Conservation (phyloP, 768 basidiomycete genomes). For the Tulasnella sp. region DNA sequence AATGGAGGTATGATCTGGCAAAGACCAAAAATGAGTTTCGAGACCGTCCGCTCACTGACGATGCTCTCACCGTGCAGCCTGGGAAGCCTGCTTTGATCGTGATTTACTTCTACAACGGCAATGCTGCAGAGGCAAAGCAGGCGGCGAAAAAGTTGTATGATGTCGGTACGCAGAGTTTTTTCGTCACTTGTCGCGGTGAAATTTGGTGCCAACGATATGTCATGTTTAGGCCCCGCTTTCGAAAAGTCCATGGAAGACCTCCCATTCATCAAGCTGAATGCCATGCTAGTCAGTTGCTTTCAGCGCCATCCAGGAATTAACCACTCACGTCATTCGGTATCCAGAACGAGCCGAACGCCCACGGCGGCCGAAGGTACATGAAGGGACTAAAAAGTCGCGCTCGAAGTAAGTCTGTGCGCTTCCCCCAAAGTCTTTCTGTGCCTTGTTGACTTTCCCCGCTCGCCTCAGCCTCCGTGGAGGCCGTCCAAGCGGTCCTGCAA, state of each 20-base stretch:
- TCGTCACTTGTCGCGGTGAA: neutral
- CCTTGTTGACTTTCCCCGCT: neutral
- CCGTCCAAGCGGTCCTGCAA: neutral
- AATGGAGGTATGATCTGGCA: neutral
- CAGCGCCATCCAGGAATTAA: neutral
- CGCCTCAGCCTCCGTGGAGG: neutral
- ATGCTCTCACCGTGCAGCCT: neutral
- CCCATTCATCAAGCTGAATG: conserved; percentile 9
- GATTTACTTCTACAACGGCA: conserved; percentile 18
- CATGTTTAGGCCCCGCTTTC: neutral
- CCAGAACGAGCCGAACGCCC: neutral
- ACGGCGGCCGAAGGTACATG: neutral
- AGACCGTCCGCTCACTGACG: neutral
- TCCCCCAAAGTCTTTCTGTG: neutral
- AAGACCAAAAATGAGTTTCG: neutral
- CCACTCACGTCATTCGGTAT: neutral
- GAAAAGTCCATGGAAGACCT: conserved; percentile 5
- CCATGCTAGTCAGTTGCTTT: neutral
- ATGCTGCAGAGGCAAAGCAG: neutral
- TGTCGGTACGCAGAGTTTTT: neutral
- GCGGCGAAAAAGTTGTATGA: conserved; percentile 3
- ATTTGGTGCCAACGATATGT: neutral
- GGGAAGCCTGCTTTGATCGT: neutral
- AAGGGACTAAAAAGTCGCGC: neutral
- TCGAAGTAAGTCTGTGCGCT: neutral